phyloP scores from a whole-genome alignment of 2,329 filamentous ascomycete genomes.

The Pseudodiploospora longispora region DNA sequence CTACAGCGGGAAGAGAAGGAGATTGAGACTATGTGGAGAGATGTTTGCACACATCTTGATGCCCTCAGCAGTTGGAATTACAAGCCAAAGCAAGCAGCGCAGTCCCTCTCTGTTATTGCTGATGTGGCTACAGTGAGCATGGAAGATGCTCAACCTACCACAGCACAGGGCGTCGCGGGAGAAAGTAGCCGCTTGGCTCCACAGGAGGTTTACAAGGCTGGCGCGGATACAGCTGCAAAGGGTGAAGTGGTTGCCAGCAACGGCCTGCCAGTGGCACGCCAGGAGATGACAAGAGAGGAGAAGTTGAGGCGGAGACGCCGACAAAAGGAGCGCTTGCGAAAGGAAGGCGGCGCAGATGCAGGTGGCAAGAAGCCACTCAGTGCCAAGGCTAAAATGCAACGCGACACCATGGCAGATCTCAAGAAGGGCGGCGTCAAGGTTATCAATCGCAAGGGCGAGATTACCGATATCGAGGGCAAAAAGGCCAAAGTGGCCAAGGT shows the following conservation, averaged over 20 bases:
- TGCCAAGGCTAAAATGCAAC: conserved; percentile 46
- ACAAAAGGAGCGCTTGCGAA: conserved; percentile 78
- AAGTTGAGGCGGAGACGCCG: conserved; percentile 67
- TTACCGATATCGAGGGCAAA: conserved; percentile 77
- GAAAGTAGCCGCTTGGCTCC: conserved; percentile 74
- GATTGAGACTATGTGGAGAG: conserved; percentile 75
- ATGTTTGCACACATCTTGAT: conserved; percentile 73
- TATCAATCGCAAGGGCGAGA: conserved; percentile 81
- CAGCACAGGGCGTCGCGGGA: conserved; percentile 63
- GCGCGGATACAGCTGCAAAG: conserved; percentile 53
- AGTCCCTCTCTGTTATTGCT: conserved; percentile 76
- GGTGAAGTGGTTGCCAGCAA: conserved; percentile 71
- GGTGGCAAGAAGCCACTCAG: conserved; percentile 38
- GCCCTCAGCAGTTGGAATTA: conserved; percentile 91
- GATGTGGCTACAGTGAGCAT: conserved; percentile 89
- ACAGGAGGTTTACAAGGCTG: conserved; percentile 87
- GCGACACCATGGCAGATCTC: conserved; percentile 53
- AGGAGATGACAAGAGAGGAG: conserved; percentile 85
- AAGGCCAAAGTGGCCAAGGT: conserved; percentile 50
- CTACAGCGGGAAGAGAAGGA: conserved; percentile 74
- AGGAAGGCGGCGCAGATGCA: conserved; percentile 44
- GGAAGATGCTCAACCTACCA: conserved; percentile 89
- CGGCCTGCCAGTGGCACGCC: conserved; percentile 67
- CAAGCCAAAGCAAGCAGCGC: conserved; percentile 76
- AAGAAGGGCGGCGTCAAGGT: conserved; percentile 86